Evolutionary conservation across 768 basidiomycete species (phyloP).

Genomic region (Termitomyces sp.): DNA sequence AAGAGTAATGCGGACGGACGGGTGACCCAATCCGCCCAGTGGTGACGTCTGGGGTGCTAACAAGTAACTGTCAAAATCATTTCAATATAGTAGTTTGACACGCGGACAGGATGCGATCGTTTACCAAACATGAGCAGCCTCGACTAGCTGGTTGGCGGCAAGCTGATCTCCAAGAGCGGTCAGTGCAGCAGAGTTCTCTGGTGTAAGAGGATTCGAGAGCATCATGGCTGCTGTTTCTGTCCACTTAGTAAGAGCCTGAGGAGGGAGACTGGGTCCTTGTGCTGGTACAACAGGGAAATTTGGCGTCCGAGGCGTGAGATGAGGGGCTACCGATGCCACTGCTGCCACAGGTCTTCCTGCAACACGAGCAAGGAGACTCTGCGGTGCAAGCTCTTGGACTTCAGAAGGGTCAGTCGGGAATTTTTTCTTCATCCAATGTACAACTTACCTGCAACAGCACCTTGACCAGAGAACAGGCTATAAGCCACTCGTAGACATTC

Average conservation of each 20-base stretch:
- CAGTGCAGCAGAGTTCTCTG: conserved; percentile 69
- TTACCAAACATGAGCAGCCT: conserved; percentile 92
- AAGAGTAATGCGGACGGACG: conserved; percentile 62
- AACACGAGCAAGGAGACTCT: conserved; percentile 41
- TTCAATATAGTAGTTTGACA: conserved; percentile 1
- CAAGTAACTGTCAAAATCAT: conserved; percentile 54
- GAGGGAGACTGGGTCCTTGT: conserved; percentile 42
- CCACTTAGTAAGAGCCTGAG: conserved; percentile 71
- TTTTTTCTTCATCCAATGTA: conserved; percentile 16
- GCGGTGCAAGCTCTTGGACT: conserved; percentile 75
- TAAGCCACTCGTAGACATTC: conserved; percentile 80
- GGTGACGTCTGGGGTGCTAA: conserved; percentile 78
- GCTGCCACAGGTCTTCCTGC: conserved; percentile 30
- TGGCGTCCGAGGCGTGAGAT: conserved; percentile 30
- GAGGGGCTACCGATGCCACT: conserved; percentile 32
- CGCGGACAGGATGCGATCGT: conserved; percentile 17
- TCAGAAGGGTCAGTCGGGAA: conserved; percentile 3
- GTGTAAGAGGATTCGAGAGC: conserved; percentile 58
- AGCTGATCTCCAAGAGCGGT: conserved; percentile 84
- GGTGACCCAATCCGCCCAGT: conserved; percentile 64
- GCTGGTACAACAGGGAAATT: conserved; percentile 47
- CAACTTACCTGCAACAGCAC: conserved; percentile 57
- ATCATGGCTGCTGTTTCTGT: conserved; percentile 83
- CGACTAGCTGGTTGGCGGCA: conserved; percentile 59
- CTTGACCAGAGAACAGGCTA: conserved; percentile 80